Evolutionary conservation across 2,329 filamentous ascomycete genomes (phyloP).

Genomic region (Lanzia echinophila): DNA sequence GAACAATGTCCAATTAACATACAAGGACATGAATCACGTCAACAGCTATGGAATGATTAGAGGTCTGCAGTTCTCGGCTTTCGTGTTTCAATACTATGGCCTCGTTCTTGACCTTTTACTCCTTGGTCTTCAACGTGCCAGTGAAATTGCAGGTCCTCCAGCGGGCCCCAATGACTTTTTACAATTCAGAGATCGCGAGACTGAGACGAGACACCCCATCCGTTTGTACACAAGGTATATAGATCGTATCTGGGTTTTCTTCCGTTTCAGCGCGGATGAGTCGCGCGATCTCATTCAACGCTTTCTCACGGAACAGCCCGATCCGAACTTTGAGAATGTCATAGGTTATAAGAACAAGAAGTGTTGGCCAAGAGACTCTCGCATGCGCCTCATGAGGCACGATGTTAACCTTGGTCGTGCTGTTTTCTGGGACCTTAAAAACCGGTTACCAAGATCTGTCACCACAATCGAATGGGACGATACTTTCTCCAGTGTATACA

Average conservation of each 20-base stretch:
- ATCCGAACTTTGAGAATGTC: slow-evolving; percentile 98
- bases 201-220: slow-evolving; percentile 89
- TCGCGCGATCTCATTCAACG: slow-evolving; percentile 93
- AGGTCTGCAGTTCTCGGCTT: slow-evolving; percentile 94
- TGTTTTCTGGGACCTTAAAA: slow-evolving; percentile 99
- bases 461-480: slow-evolving; percentile 99
- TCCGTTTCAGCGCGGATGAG: slow-evolving; percentile 89
- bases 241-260: slow-evolving; percentile 97
- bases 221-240: slow-evolving; percentile 97
- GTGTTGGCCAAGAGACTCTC: slow-evolving; percentile 95
- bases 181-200: slow-evolving; percentile 89
- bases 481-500: slow-evolving; percentile 97
- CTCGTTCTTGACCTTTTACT: slow-evolving; percentile 89
- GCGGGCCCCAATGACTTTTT: slow-evolving; percentile 95
- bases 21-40: slow-evolving; percentile 99
- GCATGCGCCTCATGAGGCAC: slow-evolving; percentile 97
- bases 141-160: slow-evolving; percentile 91
- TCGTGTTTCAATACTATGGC: slow-evolving; percentile 98
- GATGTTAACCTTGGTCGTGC: slow-evolving; percentile 96
- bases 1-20: slow-evolving; percentile 98
- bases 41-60: slow-evolving; percentile 99
- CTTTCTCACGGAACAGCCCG: slow-evolving; percentile 95
- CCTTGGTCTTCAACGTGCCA: slow-evolving; percentile 90
- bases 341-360: slow-evolving; percentile 99
- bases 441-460: slow-evolving; percentile 84